Evolutionary conservation across 805 yeast genomes (phyloP).

Genomic region (Spathaspora hagerdaliae): DNA sequence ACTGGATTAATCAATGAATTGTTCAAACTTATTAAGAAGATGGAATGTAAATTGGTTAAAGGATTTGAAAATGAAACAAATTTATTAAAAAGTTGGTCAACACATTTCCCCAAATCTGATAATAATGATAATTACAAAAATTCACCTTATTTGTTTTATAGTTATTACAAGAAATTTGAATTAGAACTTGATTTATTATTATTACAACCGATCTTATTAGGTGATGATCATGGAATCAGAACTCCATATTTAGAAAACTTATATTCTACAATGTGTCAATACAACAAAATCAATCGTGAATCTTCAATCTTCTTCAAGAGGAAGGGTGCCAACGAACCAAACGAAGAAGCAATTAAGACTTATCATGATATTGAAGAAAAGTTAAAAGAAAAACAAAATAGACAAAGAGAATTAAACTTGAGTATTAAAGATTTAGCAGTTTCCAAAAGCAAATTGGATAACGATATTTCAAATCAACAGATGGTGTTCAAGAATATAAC

Average conservation of each 20-base stretch:
- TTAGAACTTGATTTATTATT: slow-evolving; percentile 71
- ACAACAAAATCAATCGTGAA: slow-evolving; percentile 41
- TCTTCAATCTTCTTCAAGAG: slow-evolving; percentile 29
- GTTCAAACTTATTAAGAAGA: slow-evolving; percentile 64
- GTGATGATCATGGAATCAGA: slow-evolving; percentile 82
- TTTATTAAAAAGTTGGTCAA: slow-evolving; percentile 51
- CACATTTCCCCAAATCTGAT: slow-evolving; percentile 32
- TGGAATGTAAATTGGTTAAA: slow-evolving; percentile 70
- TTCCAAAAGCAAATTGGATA: slow-evolving; percentile 16
- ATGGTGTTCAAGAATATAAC: slow-evolving; percentile 9
- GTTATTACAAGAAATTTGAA: slow-evolving; percentile 49
- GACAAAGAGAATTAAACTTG: slow-evolving; percentile 8
- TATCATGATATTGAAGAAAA: slow-evolving; percentile 3
- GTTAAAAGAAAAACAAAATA: slow-evolving; percentile 11
- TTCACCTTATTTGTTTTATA: slow-evolving; percentile 62
- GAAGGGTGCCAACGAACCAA: not conserved
- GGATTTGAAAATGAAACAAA: slow-evolving; percentile 67
- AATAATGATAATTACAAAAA: slow-evolving; percentile 35
- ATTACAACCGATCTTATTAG: slow-evolving; percentile 81
- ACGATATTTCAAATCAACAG: slow-evolving; percentile 15
- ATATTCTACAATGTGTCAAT: slow-evolving; percentile 73
- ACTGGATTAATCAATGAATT: slow-evolving; percentile 78
- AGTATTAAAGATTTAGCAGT: slow-evolving; percentile 14
- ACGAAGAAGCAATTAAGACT: not conserved
- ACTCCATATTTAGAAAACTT: slow-evolving; percentile 89